Percentiles rank a stretch among this genome's conserved stretches.
Evolutionary conservation across 164 flowering plant species (phyloP).

Genomic region (Piper longum): DNA sequence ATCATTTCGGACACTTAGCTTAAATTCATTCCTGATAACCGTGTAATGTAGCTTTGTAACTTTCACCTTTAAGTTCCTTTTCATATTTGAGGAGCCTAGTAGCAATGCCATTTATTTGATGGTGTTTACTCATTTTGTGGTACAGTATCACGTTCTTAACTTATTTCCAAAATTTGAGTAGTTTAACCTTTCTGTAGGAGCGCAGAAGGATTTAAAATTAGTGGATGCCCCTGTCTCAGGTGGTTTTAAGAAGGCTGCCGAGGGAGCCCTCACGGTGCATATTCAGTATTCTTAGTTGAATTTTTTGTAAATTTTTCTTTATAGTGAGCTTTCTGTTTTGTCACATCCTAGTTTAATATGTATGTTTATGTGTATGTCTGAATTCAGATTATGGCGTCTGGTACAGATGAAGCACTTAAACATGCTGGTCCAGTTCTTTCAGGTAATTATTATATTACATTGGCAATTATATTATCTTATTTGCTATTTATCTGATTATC

Average conservation of each 20-base stretch:
- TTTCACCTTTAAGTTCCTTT: too few relatives aligned
- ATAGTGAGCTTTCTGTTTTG: neutral
- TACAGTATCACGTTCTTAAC: neutral
- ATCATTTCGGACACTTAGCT: neutral
- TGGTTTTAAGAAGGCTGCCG: slow-evolving; percentile 76
- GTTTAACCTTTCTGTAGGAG: slow-evolving; percentile 23
- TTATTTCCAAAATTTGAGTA: neutral
- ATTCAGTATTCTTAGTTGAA: neutral
- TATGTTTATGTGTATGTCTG: neutral
- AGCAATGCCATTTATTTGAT: neutral
- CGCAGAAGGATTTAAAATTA: slow-evolving; percentile 58
- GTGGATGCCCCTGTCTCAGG: slow-evolving; percentile 99
- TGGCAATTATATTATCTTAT: neutral
- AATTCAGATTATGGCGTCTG: slow-evolving; percentile 84
- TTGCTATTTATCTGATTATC: neutral
- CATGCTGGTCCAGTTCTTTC: slow-evolving; percentile 64
- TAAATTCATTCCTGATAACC: too few relatives aligned
- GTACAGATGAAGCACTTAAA: slow-evolving; percentile 71
- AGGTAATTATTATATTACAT: slow-evolving; percentile 29
- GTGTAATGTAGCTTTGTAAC: neutral
- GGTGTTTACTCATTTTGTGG: neutral
- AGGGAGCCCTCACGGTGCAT: slow-evolving; percentile 82
- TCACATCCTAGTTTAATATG: neutral
- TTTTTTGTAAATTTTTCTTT: neutral
- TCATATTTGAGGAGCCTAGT: neutral